phyloP scores from a whole-genome alignment of 352 stramenopile genomes.

The Globisporangium spinosum region DNA sequence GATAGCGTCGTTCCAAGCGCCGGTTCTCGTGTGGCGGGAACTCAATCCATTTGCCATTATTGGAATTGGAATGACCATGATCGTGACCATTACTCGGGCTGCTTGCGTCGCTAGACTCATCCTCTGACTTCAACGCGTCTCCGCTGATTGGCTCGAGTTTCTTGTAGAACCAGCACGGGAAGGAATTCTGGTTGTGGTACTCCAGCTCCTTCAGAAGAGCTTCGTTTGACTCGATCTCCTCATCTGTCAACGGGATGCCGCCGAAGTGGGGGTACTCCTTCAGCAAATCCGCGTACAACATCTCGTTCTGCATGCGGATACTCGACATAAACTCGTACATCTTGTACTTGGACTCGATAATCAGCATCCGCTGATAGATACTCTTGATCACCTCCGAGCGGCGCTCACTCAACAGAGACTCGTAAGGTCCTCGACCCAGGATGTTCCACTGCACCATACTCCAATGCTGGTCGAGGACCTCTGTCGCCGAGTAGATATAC shows the following conservation, averaged over 20 bases:
- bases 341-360: constrained; percentile 73
- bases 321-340: constrained; percentile 82
- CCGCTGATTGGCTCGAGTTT: constrained; percentile 35
- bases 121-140: neutral
- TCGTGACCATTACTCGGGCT: neutral
- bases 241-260: constrained; percentile 40
- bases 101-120: neutral
- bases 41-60: constrained; percentile 61
- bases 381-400: constrained; percentile 65
- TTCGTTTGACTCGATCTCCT: constrained; percentile 42
- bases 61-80: constrained; percentile 5
- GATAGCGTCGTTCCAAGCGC: constrained; percentile 60
- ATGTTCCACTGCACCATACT: constrained; percentile 89
- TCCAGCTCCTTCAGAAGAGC: constrained; percentile 38
- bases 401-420: constrained; percentile 56
- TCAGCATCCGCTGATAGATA: constrained; percentile 65
- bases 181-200: constrained; percentile 51
- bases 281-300: constrained; percentile 70
- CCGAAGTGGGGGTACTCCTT: constrained; percentile 42
- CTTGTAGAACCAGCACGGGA: constrained; percentile 83
- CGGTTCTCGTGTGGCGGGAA: constrained; percentile 72
- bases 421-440: constrained; percentile 69
- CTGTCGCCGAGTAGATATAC: constrained; percentile 80
- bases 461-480: constrained; percentile 79
- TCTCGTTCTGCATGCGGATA: constrained; percentile 84